These are phyloP conservation scores for Schizophyllum amplum DNA, from an alignment of 1,284 basidiomycete species.

Conservation along the genomic window DNA sequence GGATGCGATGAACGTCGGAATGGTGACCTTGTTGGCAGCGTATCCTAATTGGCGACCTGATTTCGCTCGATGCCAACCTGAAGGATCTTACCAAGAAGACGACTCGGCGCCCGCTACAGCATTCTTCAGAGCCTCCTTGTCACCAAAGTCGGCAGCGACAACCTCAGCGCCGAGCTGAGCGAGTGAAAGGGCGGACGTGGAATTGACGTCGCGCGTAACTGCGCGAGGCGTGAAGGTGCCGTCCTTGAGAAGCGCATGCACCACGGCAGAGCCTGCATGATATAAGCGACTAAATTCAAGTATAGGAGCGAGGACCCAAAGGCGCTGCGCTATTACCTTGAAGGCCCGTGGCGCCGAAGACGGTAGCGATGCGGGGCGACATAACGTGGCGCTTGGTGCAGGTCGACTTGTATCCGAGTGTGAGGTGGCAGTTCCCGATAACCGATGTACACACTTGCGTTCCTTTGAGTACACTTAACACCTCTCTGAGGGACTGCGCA, in stretches of 20 bases:
- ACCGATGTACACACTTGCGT: too few species aligned
- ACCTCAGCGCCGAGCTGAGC: constrained; percentile 24
- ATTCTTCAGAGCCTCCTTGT: constrained; percentile 21
- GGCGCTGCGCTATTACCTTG: too few species aligned
- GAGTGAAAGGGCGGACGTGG: constrained; percentile 19
- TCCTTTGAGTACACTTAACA: too few species aligned
- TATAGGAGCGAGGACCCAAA: too few species aligned
- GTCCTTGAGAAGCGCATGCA: constrained; percentile 21
- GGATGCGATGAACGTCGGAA: neutral
- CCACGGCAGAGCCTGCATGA: constrained; percentile 17
- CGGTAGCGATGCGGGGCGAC: too few species aligned
- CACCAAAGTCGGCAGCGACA: constrained; percentile 23
- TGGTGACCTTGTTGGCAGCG: constrained; percentile 14
- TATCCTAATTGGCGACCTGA: neutral
- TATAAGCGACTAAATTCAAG: neutral
- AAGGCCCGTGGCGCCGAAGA: too few species aligned
- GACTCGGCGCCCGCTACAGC: constrained; percentile 27
- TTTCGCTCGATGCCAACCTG: neutral
- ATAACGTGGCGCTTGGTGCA: too few species aligned
- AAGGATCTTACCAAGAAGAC: constrained; percentile 29
- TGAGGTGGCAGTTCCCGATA: too few species aligned
- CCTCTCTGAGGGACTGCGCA: too few species aligned
- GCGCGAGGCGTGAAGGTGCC: constrained; percentile 24
- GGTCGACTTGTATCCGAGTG: too few species aligned
- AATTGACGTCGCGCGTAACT: constrained; percentile 21